Percentiles rank a stretch among this genome's conserved stretches.
Evolutionary conservation across 1,139 yeast genomes (phyloP).

Genomic region (Protomyces macrosporus): DNA sequence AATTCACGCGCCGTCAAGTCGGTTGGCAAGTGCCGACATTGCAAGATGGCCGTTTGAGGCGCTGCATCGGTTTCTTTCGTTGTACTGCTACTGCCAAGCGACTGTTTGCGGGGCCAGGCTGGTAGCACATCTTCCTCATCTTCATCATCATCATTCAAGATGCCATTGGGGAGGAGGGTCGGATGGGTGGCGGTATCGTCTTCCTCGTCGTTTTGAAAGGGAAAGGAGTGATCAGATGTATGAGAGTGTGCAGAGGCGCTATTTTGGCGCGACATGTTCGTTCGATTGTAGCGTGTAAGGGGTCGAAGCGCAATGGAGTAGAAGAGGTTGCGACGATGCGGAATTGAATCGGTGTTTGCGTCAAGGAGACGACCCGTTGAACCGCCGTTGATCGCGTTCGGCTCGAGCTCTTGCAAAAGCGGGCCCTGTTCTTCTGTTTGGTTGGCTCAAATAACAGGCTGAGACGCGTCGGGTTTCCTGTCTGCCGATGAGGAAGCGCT

Average conservation of each 20-base stretch:
- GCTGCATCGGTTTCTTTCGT: background rate
- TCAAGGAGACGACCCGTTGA: too few relatives aligned
- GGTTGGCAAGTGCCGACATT: slow-evolving; percentile 6
- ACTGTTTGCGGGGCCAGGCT: slow-evolving; percentile 17
- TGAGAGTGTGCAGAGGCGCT: slow-evolving; percentile 15
- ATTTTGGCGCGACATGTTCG: slow-evolving; percentile 11
- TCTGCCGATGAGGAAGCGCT: too few relatives aligned
- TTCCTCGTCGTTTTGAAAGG: slow-evolving; percentile 15
- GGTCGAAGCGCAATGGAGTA: too few relatives aligned
- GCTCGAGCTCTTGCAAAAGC: too few relatives aligned
- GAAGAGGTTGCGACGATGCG: too few relatives aligned
- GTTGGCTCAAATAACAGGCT: too few relatives aligned
- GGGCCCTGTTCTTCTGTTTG: too few relatives aligned
- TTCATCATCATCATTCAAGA: slow-evolving; percentile 23
- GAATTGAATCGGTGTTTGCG: too few relatives aligned
- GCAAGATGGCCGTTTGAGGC: background rate
- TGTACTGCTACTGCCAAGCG: background rate
- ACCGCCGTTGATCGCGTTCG: too few relatives aligned
- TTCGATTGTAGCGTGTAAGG: background rate
- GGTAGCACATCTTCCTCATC: slow-evolving; percentile 23
- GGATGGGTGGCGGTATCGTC: slow-evolving; percentile 34
- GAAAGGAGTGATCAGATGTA: slow-evolving; percentile 13
- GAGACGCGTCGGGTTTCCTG: too few relatives aligned
- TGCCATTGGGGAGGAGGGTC: slow-evolving; percentile 36
- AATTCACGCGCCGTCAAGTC: slow-evolving; percentile 25